phyloP scores from a whole-genome alignment of 495 filamentous ascomycete genomes.

The Amniculicola lignicola region DNA sequence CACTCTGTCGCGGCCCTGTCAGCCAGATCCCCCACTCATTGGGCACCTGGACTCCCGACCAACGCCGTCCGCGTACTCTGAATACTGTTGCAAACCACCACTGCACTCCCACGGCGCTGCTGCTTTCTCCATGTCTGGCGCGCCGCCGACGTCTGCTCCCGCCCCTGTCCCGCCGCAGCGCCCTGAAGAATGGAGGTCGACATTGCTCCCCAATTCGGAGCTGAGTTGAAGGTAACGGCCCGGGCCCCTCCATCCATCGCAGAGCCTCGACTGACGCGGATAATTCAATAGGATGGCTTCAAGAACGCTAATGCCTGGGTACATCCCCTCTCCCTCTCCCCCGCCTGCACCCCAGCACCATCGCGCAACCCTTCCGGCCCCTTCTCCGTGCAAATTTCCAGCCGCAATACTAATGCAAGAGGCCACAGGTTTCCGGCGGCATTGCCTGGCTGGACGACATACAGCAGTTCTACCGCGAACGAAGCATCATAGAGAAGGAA shows the following conservation, averaged over 20 bases:
- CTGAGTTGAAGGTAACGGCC: constrained; percentile 77
- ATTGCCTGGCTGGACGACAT: constrained; percentile 96
- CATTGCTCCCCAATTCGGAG: constrained; percentile 75
- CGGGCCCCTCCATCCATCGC: constrained; percentile 15
- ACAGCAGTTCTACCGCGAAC: constrained; percentile 93
- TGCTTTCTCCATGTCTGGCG: constrained; percentile 3
- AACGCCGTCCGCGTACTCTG: constrained; percentile 7
- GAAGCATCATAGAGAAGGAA: constrained; percentile 91
- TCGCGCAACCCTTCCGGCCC: constrained; percentile 5
- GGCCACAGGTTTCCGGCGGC: constrained; percentile 66
- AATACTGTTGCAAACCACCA: not conserved
- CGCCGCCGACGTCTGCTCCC: not conserved
- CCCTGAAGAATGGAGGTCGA: constrained; percentile 44
- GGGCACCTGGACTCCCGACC: constrained; percentile 8
- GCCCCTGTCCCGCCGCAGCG: not conserved
- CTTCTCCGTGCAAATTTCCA: not conserved
- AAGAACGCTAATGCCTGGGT: constrained; percentile 91
- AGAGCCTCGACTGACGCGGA: constrained; percentile 27
- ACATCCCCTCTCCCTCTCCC: constrained; percentile 34
- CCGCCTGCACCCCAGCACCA: not conserved
- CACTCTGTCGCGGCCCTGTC: constrained; percentile 3
- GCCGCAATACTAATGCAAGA: constrained; percentile 33
- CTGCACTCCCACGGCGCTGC: not conserved
- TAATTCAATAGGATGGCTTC: constrained; percentile 72
- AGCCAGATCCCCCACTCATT: not conserved